A percentile compares a stretch with the other conserved stretches of the same genome.
These are phyloP conservation scores for Wickerhamiella brachini DNA, from an alignment of 805 yeast species.

Conservation along the genomic window DNA sequence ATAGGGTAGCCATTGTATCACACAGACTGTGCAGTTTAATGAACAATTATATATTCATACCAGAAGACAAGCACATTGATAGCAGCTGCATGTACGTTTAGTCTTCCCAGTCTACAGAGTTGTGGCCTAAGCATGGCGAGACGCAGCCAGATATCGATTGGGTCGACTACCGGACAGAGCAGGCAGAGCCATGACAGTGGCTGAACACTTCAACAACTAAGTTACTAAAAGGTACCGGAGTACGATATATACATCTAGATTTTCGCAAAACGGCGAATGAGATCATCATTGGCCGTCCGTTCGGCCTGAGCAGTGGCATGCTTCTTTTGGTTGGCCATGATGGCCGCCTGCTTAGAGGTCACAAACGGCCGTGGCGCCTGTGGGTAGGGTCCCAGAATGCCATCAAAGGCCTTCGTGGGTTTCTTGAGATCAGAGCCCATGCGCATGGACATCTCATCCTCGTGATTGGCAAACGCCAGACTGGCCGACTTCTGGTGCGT, in stretches of 20 bases:
- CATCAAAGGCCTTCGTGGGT: slow-evolving; percentile 63
- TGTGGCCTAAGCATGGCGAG: too few species aligned
- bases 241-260: neutral
- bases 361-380: slow-evolving; percentile 54
- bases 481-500: slow-evolving; percentile 11
- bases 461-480: slow-evolving; percentile 29
- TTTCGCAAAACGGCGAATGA: slow-evolving; percentile 21
- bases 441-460: slow-evolving; percentile 35
- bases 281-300: slow-evolving; percentile 21
- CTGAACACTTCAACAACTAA: too few species aligned
- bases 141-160: too few species aligned
- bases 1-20: too few species aligned
- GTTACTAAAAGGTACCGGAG: too few species aligned
- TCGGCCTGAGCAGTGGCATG: slow-evolving; percentile 22
- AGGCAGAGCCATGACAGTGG: too few species aligned
- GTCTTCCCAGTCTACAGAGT: too few species aligned
- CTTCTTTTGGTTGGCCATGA: slow-evolving; percentile 34
- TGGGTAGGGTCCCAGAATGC: slow-evolving; percentile 45
- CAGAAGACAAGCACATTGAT: too few species aligned
- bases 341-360: slow-evolving; percentile 35
- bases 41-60: too few species aligned
- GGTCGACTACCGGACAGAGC: too few species aligned
- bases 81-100: too few species aligned
- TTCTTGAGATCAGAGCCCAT: slow-evolving; percentile 55
- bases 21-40: too few species aligned